These are phyloP conservation scores for Colletotrichum melonis DNA, from an alignment of 2,329 filamentous ascomycete species.

Conservation along the genomic window DNA sequence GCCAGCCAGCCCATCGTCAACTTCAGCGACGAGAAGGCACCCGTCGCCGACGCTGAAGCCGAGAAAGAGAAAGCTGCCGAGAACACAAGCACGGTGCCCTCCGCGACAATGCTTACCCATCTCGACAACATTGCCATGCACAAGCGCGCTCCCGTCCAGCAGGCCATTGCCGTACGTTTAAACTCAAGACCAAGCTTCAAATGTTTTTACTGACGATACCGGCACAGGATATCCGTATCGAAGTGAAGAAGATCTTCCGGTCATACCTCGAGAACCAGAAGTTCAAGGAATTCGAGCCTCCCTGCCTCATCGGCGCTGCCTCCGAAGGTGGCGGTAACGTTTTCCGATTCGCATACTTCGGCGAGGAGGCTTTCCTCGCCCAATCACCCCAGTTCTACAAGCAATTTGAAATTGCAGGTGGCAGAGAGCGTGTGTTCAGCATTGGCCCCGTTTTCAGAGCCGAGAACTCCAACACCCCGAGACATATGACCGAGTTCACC, in stretches of 20 bases:
- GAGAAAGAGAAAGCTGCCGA: constrained; percentile 46
- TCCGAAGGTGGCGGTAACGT: constrained; percentile 95
- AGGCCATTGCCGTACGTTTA: constrained; percentile 79
- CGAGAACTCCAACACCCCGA: constrained; percentile 86
- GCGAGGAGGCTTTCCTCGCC: constrained; percentile 81
- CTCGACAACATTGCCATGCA: constrained; percentile 94
- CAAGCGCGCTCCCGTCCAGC: constrained; percentile 89
- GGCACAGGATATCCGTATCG: constrained; percentile 52
- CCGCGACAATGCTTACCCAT: constrained; percentile 83
- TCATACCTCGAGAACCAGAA: constrained; percentile 32
- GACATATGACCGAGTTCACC: constrained; percentile 90
- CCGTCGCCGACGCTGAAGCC: constrained; percentile 40
- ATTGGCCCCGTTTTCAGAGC: constrained; percentile 86
- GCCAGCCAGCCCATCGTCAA: constrained; percentile 67
- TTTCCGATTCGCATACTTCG: constrained; percentile 91
- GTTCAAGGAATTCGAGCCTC: constrained; percentile 77
- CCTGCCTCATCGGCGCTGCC: constrained; percentile 88
- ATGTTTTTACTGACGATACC: neutral
- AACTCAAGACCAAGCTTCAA: constrained; percentile 34
- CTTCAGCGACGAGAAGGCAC: constrained; percentile 67
- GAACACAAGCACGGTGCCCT: neutral
- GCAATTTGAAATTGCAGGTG: constrained; percentile 85
- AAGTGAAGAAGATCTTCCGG: constrained; percentile 53
- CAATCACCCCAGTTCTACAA: constrained; percentile 90
- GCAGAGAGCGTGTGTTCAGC: constrained; percentile 81